Evolutionary conservation across 306 rosid species (phyloP).

Genomic region (Dryas drummondii): DNA sequence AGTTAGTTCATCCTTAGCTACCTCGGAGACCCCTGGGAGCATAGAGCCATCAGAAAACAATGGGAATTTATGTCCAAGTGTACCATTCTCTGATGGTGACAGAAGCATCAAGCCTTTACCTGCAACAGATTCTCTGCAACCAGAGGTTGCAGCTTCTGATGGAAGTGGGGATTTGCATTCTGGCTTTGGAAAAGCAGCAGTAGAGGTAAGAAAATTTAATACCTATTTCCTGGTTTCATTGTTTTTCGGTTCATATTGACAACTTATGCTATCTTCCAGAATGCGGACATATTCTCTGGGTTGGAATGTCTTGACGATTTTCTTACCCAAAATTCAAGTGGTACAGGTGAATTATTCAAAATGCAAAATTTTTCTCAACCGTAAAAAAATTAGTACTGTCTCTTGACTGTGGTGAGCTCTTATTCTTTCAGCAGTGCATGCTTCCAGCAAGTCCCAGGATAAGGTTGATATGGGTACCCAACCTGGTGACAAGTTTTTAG

Average conservation of each 20-base stretch:
- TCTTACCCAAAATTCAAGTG: constrained; percentile 39
- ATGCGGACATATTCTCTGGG: constrained; percentile 53
- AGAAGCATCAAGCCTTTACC: constrained; percentile 32
- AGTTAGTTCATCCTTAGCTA: constrained; percentile 26
- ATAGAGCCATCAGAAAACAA: constrained; percentile 21
- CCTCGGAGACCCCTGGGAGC: constrained; percentile 20
- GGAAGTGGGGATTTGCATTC: constrained; percentile 39
- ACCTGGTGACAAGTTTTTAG: too few relatives aligned
- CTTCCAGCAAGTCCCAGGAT: background rate
- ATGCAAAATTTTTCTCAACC: background rate
- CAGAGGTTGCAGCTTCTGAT: constrained; percentile 35
- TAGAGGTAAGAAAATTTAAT: constrained; percentile 48
- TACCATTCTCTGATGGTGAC: constrained; percentile 29
- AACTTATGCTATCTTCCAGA: constrained; percentile 37
- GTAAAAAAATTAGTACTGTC: background rate
- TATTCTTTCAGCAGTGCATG: background rate
- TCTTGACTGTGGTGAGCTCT: background rate
- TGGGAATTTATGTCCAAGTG: constrained; percentile 24
- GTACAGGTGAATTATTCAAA: constrained; percentile 35
- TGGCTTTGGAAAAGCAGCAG: constrained; percentile 39
- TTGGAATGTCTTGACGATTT: constrained; percentile 59
- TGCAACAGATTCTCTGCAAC: constrained; percentile 29
- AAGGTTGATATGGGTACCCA: background rate
- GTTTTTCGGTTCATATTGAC: constrained; percentile 15
- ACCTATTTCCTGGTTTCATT: constrained; percentile 9